Base-by-base conservation (phyloP, 805 yeast genomes). In the Starmerella powellii region DNA sequence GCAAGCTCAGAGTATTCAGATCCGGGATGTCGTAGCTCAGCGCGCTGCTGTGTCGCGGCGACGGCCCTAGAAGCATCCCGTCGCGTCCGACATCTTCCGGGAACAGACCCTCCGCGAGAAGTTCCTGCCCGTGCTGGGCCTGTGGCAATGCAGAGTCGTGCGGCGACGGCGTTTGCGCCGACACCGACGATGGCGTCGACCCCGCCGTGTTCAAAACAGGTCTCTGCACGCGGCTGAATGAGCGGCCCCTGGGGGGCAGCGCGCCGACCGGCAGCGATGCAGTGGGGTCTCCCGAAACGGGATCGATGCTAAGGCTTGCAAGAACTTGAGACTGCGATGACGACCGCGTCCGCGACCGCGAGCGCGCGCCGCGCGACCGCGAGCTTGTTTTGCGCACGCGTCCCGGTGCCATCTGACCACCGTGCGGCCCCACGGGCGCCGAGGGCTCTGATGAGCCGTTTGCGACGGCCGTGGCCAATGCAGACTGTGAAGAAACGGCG, bases 331-430 rank as follows among this genome's bases (percentile, higher is more conserved):
- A 16, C 37, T 41, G 49, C 10, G 44, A 15, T 16, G 38, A 46
- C 10, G 44, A 29, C 19, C 46, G 44, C 24, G 40, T 44, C 10
- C 52, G 38, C 8, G 48, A 42, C 2, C 48, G 24, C 13, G 48
- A 43, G 11, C 48, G 37, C 12, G 50, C 47, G n/a, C 51, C 48
- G 2, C 52, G 41, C 8, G 51, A 47, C 2, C 49, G 42, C 16
- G 52, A 48, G 21, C 45, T 29, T 2, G 42, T 35, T 35, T 48
- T 48, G 6, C 44, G 32, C 8, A 48, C 40, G 4, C 52, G 33
- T 3, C 52, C 52, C 3, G 45, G 47, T 2, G 46, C 48, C 2
- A 47, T 40, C 4, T 37, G 37, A 3, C 45, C 50, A 6, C 41
- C 18, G 3, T 38, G 29, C 10, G 50, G 50, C n/a, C 31, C 27